phyloP scores from a whole-genome alignment of 768 basidiomycete species.

The Calocera cornea region DNA sequence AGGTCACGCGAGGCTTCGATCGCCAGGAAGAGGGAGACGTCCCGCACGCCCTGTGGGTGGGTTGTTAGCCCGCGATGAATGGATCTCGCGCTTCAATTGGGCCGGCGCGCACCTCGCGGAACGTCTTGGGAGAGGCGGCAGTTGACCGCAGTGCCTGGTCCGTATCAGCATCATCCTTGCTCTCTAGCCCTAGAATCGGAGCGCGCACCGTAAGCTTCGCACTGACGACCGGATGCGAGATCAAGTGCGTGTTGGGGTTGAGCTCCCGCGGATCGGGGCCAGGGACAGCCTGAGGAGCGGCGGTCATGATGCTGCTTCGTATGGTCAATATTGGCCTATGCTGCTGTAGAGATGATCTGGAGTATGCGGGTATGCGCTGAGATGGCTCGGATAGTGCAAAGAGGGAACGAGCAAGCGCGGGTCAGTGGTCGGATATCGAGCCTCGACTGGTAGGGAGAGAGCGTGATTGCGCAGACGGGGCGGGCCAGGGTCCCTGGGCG shows the following conservation, averaged over 20 bases:
- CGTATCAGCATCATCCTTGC: background rate
- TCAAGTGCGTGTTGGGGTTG: background rate
- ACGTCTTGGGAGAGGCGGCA: slow-evolving; percentile 54
- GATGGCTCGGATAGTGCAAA: no score
- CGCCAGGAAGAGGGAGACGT: slow-evolving; percentile 65
- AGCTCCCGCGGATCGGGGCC: background rate
- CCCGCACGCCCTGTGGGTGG: slow-evolving; percentile 46
- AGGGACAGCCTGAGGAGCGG: background rate
- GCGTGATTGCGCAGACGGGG: no score
- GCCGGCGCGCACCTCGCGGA: slow-evolving; percentile 46
- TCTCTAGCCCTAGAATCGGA: background rate
- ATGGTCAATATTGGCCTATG: no score
- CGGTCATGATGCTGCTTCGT: background rate
- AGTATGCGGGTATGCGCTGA: no score
- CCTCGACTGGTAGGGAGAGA: no score
- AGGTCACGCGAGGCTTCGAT: slow-evolving; percentile 66
- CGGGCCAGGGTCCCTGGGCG: no score
- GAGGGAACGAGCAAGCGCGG: no score
- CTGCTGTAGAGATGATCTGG: no score
- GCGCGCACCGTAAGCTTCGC: slow-evolving; percentile 49
- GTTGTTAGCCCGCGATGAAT: background rate
- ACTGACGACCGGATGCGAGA: slow-evolving; percentile 61
- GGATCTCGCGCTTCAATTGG: background rate
- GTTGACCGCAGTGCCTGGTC: slow-evolving; percentile 34
- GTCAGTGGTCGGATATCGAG: no score